Percentiles rank a stretch among this genome's conserved stretches.
phyloP scores from a whole-genome alignment of 2,329 filamentous ascomycete genomes.

The Coniella vitis region DNA sequence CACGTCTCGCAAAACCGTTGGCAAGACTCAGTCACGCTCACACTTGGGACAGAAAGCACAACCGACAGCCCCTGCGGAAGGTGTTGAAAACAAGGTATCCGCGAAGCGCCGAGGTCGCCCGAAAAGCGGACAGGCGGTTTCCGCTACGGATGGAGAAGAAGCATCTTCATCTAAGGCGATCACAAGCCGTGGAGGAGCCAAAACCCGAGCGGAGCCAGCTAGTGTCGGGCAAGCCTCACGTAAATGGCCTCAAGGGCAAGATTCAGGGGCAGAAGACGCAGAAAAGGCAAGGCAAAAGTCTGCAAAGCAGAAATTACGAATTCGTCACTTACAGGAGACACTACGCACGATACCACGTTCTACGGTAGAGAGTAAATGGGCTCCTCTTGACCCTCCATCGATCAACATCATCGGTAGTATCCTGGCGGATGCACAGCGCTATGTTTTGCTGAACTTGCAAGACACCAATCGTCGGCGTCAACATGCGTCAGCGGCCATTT shows the following conservation, averaged over 20 bases:
- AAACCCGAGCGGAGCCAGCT: slow-evolving; percentile 14
- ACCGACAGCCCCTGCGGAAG: slow-evolving; percentile 3
- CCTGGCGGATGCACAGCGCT: slow-evolving; percentile 52
- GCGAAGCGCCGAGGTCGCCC: slow-evolving; percentile 17
- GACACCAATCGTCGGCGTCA: slow-evolving; percentile 40
- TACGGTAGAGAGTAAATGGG: slow-evolving; percentile 64
- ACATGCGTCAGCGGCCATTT: slow-evolving; percentile 50
- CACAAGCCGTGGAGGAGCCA: background rate
- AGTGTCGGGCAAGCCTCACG: background rate
- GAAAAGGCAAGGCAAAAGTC: background rate
- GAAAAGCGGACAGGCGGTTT: slow-evolving; percentile 3
- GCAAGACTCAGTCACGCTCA: too few species aligned
- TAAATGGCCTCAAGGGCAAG: background rate
- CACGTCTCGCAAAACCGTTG: too few species aligned
- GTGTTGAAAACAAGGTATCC: slow-evolving; percentile 8
- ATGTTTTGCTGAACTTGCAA: slow-evolving; percentile 52
- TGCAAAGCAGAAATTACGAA: slow-evolving; percentile 25
- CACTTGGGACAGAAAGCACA: background rate
- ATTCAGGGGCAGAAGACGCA: background rate
- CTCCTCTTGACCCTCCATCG: slow-evolving; percentile 46
- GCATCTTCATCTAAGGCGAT: background rate
- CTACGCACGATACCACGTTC: slow-evolving; percentile 51
- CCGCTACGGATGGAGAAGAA: background rate
- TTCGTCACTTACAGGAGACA: slow-evolving; percentile 44
- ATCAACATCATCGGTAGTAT: slow-evolving; percentile 49